phyloP scores from a whole-genome alignment of 805 yeast species.

The Candida sphagnicola region DNA sequence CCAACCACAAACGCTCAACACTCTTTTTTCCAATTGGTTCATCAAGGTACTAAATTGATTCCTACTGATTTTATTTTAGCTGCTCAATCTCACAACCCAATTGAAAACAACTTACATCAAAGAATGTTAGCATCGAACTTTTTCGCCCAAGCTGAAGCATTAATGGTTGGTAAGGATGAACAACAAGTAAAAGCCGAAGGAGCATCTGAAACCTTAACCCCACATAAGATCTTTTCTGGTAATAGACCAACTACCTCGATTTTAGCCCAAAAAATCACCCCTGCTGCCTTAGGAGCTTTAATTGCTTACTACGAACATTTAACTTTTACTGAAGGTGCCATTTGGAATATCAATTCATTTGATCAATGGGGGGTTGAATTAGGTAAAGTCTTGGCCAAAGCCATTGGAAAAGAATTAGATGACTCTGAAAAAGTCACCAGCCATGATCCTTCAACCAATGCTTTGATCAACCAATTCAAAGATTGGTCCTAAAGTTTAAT shows the following conservation, averaged over 20 bases:
- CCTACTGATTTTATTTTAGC: slow-evolving; percentile 97
- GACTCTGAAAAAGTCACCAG: slow-evolving; percentile 48
- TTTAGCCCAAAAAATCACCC: slow-evolving; percentile 92
- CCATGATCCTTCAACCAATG: slow-evolving; percentile 91
- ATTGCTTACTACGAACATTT: slow-evolving; percentile 98
- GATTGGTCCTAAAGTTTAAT: slow-evolving; percentile 50
- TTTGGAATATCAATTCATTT: slow-evolving; percentile 98
- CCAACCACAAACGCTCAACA: slow-evolving; percentile 99
- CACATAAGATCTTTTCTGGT: slow-evolving; percentile 96
- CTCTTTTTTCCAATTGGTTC: slow-evolving; percentile 98
- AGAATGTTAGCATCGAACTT: slow-evolving; percentile 98
- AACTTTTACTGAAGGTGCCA: slow-evolving; percentile 97
- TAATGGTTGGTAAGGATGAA: slow-evolving; percentile 91
- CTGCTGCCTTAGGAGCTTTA: slow-evolving; percentile 92
- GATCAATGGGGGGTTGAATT: slow-evolving; percentile 99
- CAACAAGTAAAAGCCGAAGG: slow-evolving; percentile 86
- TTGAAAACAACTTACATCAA: slow-evolving; percentile 91
- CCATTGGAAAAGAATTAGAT: slow-evolving; percentile 84
- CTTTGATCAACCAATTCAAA: slow-evolving; percentile 93
- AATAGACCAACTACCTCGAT: slow-evolving; percentile 99
- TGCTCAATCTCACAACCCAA: slow-evolving; percentile 97
- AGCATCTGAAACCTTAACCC: slow-evolving; percentile 77
- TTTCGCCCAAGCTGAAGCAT: slow-evolving; percentile 97
- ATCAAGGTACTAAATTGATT: slow-evolving; percentile 97
- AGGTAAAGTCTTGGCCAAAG: slow-evolving; percentile 97